Base-by-base conservation (phyloP, 345 rosid genomes). In the Trapa bicornis region DNA sequence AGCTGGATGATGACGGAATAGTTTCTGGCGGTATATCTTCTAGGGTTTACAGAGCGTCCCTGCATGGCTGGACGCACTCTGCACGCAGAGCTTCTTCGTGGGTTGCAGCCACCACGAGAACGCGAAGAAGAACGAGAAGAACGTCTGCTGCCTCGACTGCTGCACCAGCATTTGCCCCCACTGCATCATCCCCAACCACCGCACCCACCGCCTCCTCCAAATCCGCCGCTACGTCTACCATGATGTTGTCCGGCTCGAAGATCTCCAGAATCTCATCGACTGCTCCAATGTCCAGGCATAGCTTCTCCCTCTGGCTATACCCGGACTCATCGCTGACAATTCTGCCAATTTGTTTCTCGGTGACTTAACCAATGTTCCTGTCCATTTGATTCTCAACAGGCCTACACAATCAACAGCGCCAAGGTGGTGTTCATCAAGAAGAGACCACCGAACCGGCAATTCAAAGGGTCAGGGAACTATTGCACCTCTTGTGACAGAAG, bases 341-440 rank as follows among this genome's bases (percentile, higher is more conserved):
- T 9, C 47, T 9, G 10, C 47, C 29, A 22, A 22, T 22, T 22
- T 22, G 29, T 22, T 22, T 22, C 29, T 22, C 29, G 29, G 29
- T 22, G 29, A 22, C 29, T 22, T 22, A 22, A 22, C 29, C 29
- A 22, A 22, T 22, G 29, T 22, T 22, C 29, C 29, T 22, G 29
- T 22, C 29, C 0, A 22, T 22, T 3, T 64, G 58, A 37, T 52
- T 33, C 17, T 10, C 64, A 57, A 64, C 63, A 94, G 99, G 85
- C 96, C 37, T 94, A 94, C 74, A 91, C 96, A 37, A 91, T 91
- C 52, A 94, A 94, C 71, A 91, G 96, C 75, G 89, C 99, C 15
- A 94, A 94, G 73, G 99, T 91, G 67, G 93, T 94, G 75, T 91
- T 94, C 56, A 89, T 94, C 79, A 94, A 94, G 87, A 89, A 87